Conservation (phyloP, 257 asterid genomes). For the Salvia hispanica region DNA sequence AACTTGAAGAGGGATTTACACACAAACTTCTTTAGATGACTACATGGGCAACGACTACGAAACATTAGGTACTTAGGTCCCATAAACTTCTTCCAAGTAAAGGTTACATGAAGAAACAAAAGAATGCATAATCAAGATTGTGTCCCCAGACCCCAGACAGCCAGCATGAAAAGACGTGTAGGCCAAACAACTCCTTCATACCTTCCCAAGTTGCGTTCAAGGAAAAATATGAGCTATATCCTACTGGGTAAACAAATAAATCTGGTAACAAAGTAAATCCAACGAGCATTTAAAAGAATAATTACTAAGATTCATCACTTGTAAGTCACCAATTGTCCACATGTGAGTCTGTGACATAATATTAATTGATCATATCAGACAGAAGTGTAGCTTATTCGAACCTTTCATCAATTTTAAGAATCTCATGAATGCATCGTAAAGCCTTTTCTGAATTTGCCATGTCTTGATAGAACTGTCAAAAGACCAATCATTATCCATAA, state of each 20-base stretch:
- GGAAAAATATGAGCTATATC: background rate
- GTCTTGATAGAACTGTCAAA: constrained; percentile 81
- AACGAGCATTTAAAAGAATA: background rate
- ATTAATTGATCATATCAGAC: constrained; percentile 9
- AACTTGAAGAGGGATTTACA: background rate
- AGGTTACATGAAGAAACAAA: constrained; percentile 18
- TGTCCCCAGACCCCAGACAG: constrained; percentile 9
- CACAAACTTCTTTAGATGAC: background rate
- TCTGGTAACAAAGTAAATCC: constrained; percentile 18
- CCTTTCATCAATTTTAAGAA: constrained; percentile 84
- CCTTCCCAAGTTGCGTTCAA: background rate
- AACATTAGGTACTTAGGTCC: constrained; percentile 10
- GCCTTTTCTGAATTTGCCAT: constrained; percentile 84
- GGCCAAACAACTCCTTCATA: constrained; percentile 1
- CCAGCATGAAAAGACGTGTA: constrained; percentile 25
- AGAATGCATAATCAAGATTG: constrained; percentile 15
- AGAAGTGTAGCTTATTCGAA: constrained; percentile 30
- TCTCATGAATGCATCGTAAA: constrained; percentile 68
- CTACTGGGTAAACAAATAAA: constrained; percentile 6
- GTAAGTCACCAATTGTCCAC: background rate
- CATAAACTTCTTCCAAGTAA: constrained; percentile 6
- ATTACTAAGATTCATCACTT: background rate
- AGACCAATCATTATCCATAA: constrained; percentile 32
- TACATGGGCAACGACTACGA: background rate
- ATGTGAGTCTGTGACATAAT: constrained; percentile 14